Evolutionary conservation across 129 eudicot species (phyloP).

Genomic region (Tagetes patula): DNA sequence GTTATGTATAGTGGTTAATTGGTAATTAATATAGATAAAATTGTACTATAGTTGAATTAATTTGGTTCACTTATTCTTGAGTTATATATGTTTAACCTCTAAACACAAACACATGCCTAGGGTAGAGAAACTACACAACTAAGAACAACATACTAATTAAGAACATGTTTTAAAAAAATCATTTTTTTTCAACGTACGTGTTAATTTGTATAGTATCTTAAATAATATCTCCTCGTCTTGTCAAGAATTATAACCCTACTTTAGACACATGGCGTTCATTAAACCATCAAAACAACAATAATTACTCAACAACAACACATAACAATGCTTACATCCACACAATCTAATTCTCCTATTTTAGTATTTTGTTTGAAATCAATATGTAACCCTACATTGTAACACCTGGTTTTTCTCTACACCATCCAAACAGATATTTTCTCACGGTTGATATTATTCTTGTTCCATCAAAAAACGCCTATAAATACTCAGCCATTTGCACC

Average conservation of each 20-base stretch:
- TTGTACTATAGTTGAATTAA: too few relatives aligned
- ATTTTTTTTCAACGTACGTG: too few relatives aligned
- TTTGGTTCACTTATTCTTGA: too few relatives aligned
- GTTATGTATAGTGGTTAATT: too few relatives aligned
- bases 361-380: slow-evolving; percentile 1
- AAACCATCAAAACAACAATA: neutral
- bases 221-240: neutral
- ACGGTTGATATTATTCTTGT: slow-evolving; percentile 21
- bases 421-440: slow-evolving; percentile 26
- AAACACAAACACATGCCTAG: too few relatives aligned
- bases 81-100: too few relatives aligned
- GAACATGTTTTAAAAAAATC: too few relatives aligned
- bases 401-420: slow-evolving; percentile 36
- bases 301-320: neutral
- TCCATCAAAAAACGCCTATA: slow-evolving; percentile 28
- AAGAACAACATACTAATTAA: too few relatives aligned
- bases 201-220: too few relatives aligned
- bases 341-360: neutral
- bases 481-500: slow-evolving; percentile 14
- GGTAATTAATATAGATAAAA: too few relatives aligned
- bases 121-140: too few relatives aligned
- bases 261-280: slow-evolving; percentile 5
- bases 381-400: slow-evolving; percentile 18
- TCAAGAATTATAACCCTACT: too few relatives aligned
- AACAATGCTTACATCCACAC: neutral